phyloP scores from a whole-genome alignment of 768 basidiomycete species.

The Podaxis sp. region DNA sequence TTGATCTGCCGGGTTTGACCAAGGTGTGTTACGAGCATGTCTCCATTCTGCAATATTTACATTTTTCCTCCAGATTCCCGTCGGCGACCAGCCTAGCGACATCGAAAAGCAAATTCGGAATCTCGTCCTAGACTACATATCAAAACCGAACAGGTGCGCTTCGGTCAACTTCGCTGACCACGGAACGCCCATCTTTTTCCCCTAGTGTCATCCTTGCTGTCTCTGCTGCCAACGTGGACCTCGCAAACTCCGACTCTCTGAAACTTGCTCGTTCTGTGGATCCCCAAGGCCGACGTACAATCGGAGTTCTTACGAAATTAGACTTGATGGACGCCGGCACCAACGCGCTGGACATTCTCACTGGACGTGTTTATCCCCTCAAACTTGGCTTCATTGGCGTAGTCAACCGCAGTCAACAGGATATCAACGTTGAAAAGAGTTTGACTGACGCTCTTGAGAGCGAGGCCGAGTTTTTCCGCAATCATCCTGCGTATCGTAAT shows the following conservation, averaged over 20 bases:
- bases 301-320: constrained; percentile 95
- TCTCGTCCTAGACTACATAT: constrained; percentile 93
- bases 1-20: constrained; percentile 95
- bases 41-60: not conserved
- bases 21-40: constrained; percentile 56
- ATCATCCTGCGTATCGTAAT: constrained; percentile 89
- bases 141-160: constrained; percentile 89
- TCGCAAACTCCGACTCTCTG: constrained; percentile 97
- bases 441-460: constrained; percentile 82
- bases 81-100: constrained; percentile 96
- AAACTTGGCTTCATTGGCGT: constrained; percentile 98
- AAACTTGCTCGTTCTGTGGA: constrained; percentile 96
- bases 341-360: constrained; percentile 93
- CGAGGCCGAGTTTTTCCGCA: constrained; percentile 89
- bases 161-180: not conserved
- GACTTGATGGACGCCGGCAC: constrained; percentile 99
- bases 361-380: constrained; percentile 95
- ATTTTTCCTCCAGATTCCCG: constrained; percentile 65
- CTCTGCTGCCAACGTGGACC: constrained; percentile 96
- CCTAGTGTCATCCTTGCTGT: constrained; percentile 92
- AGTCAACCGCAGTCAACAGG: constrained; percentile 96
- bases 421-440: constrained; percentile 85
- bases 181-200: not conserved
- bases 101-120: constrained; percentile 96
- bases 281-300: constrained; percentile 93